phyloP scores from a whole-genome alignment of 768 basidiomycete genomes.

The Phallus indusiatus region DNA sequence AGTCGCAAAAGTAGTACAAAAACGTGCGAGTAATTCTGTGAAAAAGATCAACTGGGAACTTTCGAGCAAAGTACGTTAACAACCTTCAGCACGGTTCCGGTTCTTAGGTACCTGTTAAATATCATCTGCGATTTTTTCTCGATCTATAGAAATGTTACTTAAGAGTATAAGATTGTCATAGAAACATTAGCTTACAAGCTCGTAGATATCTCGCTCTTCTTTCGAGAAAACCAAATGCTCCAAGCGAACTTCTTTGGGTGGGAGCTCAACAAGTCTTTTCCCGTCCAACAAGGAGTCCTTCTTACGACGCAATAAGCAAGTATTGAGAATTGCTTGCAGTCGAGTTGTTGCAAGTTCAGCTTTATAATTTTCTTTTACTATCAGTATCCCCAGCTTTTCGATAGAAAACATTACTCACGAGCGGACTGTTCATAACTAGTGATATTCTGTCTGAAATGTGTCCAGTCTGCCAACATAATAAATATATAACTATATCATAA shows the following conservation, averaged over 20 bases:
- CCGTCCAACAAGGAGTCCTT: conserved; percentile 59
- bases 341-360: conserved; percentile 46
- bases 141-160: conserved; percentile 26
- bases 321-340: conserved; percentile 46
- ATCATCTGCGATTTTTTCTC: conserved; percentile 44
- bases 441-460: conserved; percentile 27
- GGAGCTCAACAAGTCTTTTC: conserved; percentile 56
- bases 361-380: conserved; percentile 17
- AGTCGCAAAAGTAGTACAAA: conserved; percentile 44
- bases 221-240: conserved; percentile 44
- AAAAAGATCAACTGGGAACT: neutral
- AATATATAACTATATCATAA: neutral
- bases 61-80: too few relatives aligned
- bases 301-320: conserved; percentile 51
- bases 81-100: conserved; percentile 60
- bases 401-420: conserved; percentile 27
- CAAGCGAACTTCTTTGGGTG: conserved; percentile 42
- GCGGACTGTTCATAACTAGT: conserved; percentile 35
- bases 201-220: conserved; percentile 60
- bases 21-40: conserved; percentile 21
- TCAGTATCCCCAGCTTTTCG: neutral
- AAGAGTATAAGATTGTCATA: neutral
- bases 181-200: conserved; percentile 27
- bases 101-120: conserved; percentile 54
- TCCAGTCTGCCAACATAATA: conserved; percentile 24